Conservation (phyloP, 2,329 filamentous ascomycete genomes). For the Rhinocladiella similis region DNA sequence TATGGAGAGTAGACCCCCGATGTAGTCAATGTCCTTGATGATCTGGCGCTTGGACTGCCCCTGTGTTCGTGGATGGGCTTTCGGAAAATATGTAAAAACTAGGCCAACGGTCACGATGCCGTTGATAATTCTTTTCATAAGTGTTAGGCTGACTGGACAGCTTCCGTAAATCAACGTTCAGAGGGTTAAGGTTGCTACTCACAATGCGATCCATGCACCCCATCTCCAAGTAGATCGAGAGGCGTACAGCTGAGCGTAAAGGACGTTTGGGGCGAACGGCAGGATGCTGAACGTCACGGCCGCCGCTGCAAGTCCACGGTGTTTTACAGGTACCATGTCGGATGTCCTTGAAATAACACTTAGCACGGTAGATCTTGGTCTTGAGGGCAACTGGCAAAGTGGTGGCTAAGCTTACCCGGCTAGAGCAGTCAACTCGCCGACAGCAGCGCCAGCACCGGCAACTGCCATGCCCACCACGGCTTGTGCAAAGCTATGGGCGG, state of each 20-base stretch:
- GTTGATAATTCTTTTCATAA: slow-evolving; percentile 6
- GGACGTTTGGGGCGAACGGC: slow-evolving; percentile 16
- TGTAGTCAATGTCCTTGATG: slow-evolving; percentile 12
- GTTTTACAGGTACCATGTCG: slow-evolving; percentile 19
- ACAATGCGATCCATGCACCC: slow-evolving; percentile 11
- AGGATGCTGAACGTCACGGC: slow-evolving; percentile 15
- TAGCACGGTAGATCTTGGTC: background rate
- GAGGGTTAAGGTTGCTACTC: background rate
- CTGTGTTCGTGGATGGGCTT: slow-evolving; percentile 5
- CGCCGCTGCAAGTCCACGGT: slow-evolving; percentile 12
- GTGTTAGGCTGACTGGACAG: background rate
- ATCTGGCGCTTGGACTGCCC: slow-evolving; percentile 3
- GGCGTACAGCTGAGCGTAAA: slow-evolving; percentile 9
- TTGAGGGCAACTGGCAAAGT: background rate
- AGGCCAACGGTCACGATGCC: slow-evolving; percentile 1
- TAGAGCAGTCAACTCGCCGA: slow-evolving; percentile 21
- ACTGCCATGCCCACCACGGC: slow-evolving; percentile 8
- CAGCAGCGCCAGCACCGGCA: slow-evolving; percentile 10
- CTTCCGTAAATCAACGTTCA: background rate
- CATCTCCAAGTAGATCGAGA: slow-evolving; percentile 12
- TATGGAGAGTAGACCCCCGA: slow-evolving; percentile 15
- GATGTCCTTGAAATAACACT: slow-evolving; percentile 7
- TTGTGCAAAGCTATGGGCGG: slow-evolving; percentile 5
- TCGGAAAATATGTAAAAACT: slow-evolving; percentile 14
- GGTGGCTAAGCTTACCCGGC: slow-evolving; percentile 8